phyloP scores from a whole-genome alignment of 495 filamentous ascomycete species.

The Xylaria venustula region DNA sequence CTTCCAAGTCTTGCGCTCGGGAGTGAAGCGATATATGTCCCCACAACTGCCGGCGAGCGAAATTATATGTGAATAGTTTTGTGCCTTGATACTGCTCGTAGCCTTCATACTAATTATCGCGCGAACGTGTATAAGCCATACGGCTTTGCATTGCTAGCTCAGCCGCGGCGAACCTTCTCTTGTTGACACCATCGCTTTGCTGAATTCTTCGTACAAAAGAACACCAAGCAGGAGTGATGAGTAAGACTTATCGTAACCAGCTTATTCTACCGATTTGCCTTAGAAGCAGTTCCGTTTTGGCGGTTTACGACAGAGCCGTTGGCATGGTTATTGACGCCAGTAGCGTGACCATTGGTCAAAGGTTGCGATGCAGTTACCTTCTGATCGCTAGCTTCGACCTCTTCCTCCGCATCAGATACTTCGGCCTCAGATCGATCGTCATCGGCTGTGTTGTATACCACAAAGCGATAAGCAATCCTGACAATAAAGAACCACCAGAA shows the following conservation, averaged over 20 bases:
- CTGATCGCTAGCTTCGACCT: conserved; percentile 29
- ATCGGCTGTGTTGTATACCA: conserved; percentile 44
- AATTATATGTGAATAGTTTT: neutral
- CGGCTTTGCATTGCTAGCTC: neutral
- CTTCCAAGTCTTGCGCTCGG: too few relatives aligned
- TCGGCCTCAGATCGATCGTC: conserved; percentile 54
- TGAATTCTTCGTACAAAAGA: too few relatives aligned
- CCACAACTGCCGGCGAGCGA: neutral
- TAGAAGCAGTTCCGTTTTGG: conserved; percentile 19
- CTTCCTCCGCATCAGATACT: conserved; percentile 48
- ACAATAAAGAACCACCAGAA: conserved; percentile 87
- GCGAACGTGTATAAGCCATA: neutral
- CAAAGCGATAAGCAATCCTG: conserved; percentile 63
- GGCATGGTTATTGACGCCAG: conserved; percentile 14
- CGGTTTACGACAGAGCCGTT: conserved; percentile 22
- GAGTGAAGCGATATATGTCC: too few relatives aligned
- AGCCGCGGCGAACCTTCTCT: too few relatives aligned
- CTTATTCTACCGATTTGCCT: conserved; percentile 3
- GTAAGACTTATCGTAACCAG: neutral
- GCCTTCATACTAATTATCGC: neutral
- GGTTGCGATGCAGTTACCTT: conserved; percentile 14
- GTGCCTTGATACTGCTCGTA: neutral
- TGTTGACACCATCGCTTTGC: too few relatives aligned
- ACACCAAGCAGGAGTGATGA: neutral
- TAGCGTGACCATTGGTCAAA: conserved; percentile 22